Conservation (phyloP, 2,329 filamentous ascomycete species). For the Sordariomycetes sp. region DNA sequence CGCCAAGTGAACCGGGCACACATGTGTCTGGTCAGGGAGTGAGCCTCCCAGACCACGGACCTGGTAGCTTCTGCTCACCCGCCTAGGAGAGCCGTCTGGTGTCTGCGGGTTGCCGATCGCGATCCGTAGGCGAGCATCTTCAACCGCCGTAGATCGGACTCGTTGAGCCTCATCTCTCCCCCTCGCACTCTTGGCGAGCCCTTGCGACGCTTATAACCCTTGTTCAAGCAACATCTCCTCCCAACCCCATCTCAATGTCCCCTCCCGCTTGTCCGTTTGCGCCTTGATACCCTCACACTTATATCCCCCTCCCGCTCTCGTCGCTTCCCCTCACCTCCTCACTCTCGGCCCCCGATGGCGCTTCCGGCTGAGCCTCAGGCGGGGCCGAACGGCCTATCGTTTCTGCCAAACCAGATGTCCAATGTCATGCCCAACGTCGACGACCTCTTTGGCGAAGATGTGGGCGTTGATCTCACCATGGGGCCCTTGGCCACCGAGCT, state of each 20-base stretch:
- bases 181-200: neutral
- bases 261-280: neutral
- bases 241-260: neutral
- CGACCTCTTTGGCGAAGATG: constrained; percentile 62
- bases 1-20: neutral
- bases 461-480: constrained; percentile 15
- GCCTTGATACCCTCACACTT: neutral
- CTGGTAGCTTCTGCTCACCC: neutral
- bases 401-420: constrained; percentile 29
- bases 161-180: neutral
- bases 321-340: neutral
- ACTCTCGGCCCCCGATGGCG: neutral
- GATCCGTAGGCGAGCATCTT: neutral
- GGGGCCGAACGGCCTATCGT: constrained; percentile 26
- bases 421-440: constrained; percentile 48
- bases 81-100: neutral
- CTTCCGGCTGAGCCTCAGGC: constrained; percentile 11
- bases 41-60: neutral
- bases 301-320: neutral
- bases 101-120: neutral
- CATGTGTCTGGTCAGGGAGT: neutral
- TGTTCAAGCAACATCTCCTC: neutral
- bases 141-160: neutral
- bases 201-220: neutral
- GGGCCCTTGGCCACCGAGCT: constrained; percentile 48